Evolutionary conservation across 768 basidiomycete species (phyloP), one percentile per base, ranked within the genome.

Genomic region (Lactifluus hygrophoroides): DNA sequence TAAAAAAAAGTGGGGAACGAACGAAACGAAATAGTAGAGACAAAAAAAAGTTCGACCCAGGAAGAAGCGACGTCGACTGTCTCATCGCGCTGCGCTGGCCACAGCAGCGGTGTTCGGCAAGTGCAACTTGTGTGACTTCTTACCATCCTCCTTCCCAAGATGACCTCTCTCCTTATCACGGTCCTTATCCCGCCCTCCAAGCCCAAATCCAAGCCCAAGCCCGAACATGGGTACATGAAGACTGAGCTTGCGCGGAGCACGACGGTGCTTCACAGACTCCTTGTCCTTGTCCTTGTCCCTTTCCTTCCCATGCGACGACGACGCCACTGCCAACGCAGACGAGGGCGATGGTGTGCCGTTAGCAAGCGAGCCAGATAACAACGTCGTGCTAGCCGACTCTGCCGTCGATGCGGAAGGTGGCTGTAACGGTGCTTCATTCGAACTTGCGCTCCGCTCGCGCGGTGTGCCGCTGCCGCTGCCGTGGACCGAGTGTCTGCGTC

Each of bases 241-340:
- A 68, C 88, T 90, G 70, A 90, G 70, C 72, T 90, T 89, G 55
- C 86, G 61, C 56, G 56, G 47, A 2, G 44, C 56, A 10, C 52
- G 60, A 14, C 47, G 37, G 0, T 51, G 21, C 13, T 77, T 58
- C 80, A 74, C 42, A 73, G 72, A 66, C 73, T n/a, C n/a, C n/a
- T n/a, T n/a, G n/a, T 79, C 56, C 72, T 60, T n/a, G 65, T 65
- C 13, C 66, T 64, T 56, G 63, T 65, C 40, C 55, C 21, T 58
- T 34, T 61, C 64, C 50, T 60, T 70, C 23, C 59, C 65, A 5
- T 40, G 40, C 43, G 21, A 11, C 21, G 25, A 25, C 13, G 35
- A 52, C 0, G 35, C n/a, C n/a, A n/a, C 19, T 2, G 51, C 32
- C 0, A 35, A 32, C 19, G 40, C 6, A 0, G 32, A 38, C 6